Percentiles rank a stretch among this genome's conserved stretches.
These are phyloP conservation scores for Tulasnella sp. DNA, from an alignment of 768 basidiomycete species.

Conservation along the genomic window DNA sequence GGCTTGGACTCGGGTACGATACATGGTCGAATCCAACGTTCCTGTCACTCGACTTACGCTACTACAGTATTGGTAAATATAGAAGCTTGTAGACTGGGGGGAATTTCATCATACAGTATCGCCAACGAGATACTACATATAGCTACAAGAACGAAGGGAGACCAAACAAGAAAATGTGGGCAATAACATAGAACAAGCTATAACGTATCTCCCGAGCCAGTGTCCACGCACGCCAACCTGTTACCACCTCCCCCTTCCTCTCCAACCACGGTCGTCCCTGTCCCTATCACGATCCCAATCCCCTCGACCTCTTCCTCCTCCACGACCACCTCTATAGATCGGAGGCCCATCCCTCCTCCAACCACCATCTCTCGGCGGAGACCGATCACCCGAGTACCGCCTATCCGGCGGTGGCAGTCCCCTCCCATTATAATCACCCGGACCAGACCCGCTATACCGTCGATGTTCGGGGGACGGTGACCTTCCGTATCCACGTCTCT, in stretches of 20 bases:
- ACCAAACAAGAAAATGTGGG: too few relatives aligned
- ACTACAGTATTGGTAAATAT: too few relatives aligned
- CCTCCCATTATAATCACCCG: not conserved
- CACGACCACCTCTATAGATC: not conserved
- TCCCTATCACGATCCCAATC: not conserved
- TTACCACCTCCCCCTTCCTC: not conserved
- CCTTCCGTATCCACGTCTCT: not conserved
- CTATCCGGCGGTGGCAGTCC: not conserved
- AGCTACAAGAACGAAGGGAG: too few relatives aligned
- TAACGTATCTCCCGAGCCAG: too few relatives aligned
- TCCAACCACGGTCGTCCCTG: not conserved
- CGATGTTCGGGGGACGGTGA: not conserved
- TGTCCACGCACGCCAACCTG: too few relatives aligned
- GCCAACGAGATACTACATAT: too few relatives aligned
- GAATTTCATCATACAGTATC: too few relatives aligned
- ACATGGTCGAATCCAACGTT: too few relatives aligned
- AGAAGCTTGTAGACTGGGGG: too few relatives aligned
- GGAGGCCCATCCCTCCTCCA: not conserved
- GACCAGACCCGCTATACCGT: not conserved
- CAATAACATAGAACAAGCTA: too few relatives aligned
- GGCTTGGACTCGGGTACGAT: too few relatives aligned
- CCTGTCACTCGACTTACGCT: too few relatives aligned
- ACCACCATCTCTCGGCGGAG: not conserved
- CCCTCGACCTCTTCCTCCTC: not conserved
- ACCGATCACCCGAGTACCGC: not conserved